Evolutionary conservation across 257 asterid species (phyloP).

Genomic region (Ballota nigra): DNA sequence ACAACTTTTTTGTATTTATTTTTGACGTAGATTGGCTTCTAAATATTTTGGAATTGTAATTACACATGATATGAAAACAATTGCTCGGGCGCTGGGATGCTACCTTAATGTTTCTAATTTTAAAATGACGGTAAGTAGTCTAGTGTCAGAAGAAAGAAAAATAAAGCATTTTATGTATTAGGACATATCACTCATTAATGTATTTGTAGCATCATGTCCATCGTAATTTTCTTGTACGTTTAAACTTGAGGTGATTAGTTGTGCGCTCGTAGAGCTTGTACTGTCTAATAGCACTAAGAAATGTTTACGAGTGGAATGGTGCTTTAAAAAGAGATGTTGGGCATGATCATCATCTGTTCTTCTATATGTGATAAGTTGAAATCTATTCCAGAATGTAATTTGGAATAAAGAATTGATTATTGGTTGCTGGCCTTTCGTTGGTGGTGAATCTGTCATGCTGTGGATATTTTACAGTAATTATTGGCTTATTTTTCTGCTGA

Average conservation of each 20-base stretch:
- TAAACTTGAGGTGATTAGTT: background rate
- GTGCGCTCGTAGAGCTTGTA: background rate
- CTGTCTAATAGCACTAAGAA: background rate
- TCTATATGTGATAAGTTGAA: background rate
- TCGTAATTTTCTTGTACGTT: background rate
- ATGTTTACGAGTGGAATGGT: background rate
- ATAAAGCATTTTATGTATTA: background rate
- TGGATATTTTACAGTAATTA: background rate
- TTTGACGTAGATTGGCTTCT: background rate
- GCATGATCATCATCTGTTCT: background rate
- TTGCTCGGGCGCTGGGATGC: background rate
- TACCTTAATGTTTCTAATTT: background rate
- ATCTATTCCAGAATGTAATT: background rate
- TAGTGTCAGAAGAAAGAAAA: background rate
- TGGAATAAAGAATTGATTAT: background rate
- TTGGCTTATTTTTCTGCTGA: background rate
- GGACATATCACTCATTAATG: background rate
- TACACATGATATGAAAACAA: background rate
- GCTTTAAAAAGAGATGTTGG: background rate
- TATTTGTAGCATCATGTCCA: background rate
- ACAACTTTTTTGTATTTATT: background rate
- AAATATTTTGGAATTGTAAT: background rate
- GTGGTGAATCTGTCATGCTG: background rate
- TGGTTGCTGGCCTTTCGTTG: conserved; percentile 8
- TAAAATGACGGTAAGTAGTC: background rate